Evolutionary conservation across 306 rosid species (phyloP).

Genomic region (Casuarina cunninghamiana): DNA sequence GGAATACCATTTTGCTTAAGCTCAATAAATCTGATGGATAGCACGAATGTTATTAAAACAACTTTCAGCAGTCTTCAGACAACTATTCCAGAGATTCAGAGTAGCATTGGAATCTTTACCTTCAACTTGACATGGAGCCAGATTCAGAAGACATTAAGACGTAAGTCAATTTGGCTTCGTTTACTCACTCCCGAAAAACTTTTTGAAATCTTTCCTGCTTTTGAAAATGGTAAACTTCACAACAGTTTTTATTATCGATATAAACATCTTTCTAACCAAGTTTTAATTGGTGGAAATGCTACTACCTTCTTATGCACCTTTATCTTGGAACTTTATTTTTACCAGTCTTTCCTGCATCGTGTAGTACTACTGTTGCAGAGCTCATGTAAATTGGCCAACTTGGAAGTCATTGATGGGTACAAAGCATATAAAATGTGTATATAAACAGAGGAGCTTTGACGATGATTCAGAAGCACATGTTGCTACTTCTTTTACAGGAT

Average conservation of each 20-base stretch:
- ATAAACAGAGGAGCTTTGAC: too few species aligned
- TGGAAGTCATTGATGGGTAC: too few species aligned
- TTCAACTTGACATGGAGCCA: constrained; percentile 68
- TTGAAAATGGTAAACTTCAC: too few species aligned
- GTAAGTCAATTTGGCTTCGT: constrained; percentile 52
- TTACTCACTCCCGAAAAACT: background rate
- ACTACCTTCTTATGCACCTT: too few species aligned
- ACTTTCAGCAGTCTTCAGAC: constrained; percentile 29
- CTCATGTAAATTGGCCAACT: too few species aligned
- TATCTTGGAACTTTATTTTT: background rate
- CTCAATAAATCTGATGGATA: constrained; percentile 71
- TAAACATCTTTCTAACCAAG: background rate
- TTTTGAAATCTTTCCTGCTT: background rate
- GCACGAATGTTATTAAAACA: constrained; percentile 59
- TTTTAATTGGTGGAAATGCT: background rate
- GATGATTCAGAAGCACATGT: too few species aligned
- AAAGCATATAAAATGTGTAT: too few species aligned
- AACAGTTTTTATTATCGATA: too few species aligned
- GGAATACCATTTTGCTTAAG: constrained; percentile 74
- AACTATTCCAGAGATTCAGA: constrained; percentile 47
- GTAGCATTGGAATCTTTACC: constrained; percentile 64
- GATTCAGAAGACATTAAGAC: constrained; percentile 50
- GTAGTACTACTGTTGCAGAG: too few species aligned
- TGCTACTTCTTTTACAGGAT: too few species aligned
- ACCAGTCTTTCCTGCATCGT: background rate